phyloP scores from a whole-genome alignment of 257 asterid species.

The Fraxinus anomala region DNA sequence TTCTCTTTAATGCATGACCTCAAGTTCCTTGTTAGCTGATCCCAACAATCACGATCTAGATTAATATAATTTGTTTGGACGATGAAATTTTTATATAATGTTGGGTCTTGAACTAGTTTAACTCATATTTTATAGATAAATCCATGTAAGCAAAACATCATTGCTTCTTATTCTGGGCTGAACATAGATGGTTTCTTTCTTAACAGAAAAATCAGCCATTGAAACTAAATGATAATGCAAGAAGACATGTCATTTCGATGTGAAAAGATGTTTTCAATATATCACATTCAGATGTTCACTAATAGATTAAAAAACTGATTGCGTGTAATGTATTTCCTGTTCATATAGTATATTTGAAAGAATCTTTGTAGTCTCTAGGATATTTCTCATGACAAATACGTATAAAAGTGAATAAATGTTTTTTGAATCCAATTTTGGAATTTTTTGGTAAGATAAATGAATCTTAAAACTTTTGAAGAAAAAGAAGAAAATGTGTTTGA shows the following conservation, averaged over 20 bases:
- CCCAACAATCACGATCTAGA: neutral
- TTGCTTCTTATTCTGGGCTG: neutral
- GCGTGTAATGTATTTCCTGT: neutral
- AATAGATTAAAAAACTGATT: neutral
- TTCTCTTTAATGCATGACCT: slow-evolving; percentile 32
- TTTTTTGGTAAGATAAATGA: neutral
- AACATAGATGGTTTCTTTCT: neutral
- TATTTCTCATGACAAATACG: neutral
- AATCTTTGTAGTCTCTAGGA: neutral
- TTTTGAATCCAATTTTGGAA: neutral
- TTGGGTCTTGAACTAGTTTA: neutral
- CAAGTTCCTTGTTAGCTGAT: neutral
- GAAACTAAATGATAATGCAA: neutral
- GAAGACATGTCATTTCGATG: neutral
- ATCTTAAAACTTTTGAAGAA: neutral
- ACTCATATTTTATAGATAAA: neutral
- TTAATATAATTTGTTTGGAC: neutral
- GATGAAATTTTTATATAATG: neutral
- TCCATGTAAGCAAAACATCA: neutral
- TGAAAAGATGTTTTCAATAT: neutral
- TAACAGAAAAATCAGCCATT: neutral
- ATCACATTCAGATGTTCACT: neutral
- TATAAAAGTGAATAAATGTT: neutral
- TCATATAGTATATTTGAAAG: neutral
- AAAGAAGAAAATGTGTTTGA: slow-evolving; percentile 8